These are phyloP conservation scores for Salvia miltiorrhiza DNA, from an alignment of 257 asterid species.

Conservation along the genomic window DNA sequence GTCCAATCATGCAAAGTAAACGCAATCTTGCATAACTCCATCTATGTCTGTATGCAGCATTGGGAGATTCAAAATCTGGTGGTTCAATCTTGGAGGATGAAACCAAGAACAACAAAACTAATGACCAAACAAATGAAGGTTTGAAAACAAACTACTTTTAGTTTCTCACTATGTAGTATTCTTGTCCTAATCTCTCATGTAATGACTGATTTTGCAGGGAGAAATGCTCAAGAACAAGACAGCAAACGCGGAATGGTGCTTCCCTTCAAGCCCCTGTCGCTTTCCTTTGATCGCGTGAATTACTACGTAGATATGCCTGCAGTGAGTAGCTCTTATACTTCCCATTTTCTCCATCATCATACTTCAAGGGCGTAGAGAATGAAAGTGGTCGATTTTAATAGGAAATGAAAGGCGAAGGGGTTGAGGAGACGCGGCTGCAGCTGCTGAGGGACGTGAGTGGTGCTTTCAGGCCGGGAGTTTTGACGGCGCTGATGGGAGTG, in stretches of 20 bases:
- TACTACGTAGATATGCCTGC: constrained; percentile 73
- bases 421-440: constrained; percentile 54
- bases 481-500: constrained; percentile 69
- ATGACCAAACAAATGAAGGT: constrained; percentile 21
- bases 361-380: background rate
- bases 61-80: constrained; percentile 52
- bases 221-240: constrained; percentile 25
- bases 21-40: background rate
- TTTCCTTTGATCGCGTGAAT: constrained; percentile 53
- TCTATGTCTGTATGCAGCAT: constrained; percentile 36
- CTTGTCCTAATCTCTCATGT: background rate
- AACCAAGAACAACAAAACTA: constrained; percentile 33
- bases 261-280: constrained; percentile 62
- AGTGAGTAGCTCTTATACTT: constrained; percentile 32
- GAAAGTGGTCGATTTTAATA: constrained; percentile 13
- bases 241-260: constrained; percentile 62
- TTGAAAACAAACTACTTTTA: background rate
- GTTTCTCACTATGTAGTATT: background rate
- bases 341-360: background rate
- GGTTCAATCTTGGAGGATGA: constrained; percentile 31
- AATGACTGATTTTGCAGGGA: constrained; percentile 8
- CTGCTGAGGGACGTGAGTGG: constrained; percentile 56
- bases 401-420: constrained; percentile 69
- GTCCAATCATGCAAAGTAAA: no score
- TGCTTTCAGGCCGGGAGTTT: constrained; percentile 63